Evolutionary conservation across 1,139 yeast genomes (phyloP), one percentile per base, ranked within the genome.

Genomic region (Yamadazyma diospyri): DNA sequence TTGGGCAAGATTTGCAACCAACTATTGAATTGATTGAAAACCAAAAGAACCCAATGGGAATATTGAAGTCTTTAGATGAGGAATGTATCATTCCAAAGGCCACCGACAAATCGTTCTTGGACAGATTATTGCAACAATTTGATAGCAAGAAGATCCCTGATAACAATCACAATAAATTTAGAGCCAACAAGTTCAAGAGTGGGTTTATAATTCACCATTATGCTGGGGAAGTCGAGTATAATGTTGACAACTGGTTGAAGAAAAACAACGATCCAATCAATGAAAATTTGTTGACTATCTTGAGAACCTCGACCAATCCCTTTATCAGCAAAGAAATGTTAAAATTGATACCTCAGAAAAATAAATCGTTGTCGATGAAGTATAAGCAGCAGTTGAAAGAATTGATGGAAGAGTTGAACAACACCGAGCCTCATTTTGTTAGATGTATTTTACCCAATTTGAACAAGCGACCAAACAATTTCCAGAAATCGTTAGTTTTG

Each of bases 11-110:
- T 55, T 66, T 92, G 35, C 96, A 92, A 55, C 95, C 94, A 16
- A 92, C 98, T 0, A 92, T 94, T 32, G 95, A 92, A 47, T 68
- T 94, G 37, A 88, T 94, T 37, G 98, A 92, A 58, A 42, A 38
- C 26, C 64, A 71, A 2, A 78, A 75, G 47, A 63, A 68, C 16
- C 95, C 94, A 5, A 74, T 88, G 61, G 97, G 97, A 37, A 73
- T 94, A n/a, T 75, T 94, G 39, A 83, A 95, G 13, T 71, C 88
- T 20, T 69, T 94, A 28, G 95, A 94, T 54, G 99, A 94, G 59
- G 98, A 92, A 54, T 89, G 97, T 48, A 84, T 92, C 23, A 83
- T 94, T 61, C 97, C 98, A 6, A 85, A 84, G 47, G 84, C 96
- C 1, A 74, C 87, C 1, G 97, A 94, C 53, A 64, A 69, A 35